Percentiles rank a stretch among this genome's conserved stretches.
phyloP scores from a whole-genome alignment of 257 asterid genomes.

The Phtheirospermum japonicum region DNA sequence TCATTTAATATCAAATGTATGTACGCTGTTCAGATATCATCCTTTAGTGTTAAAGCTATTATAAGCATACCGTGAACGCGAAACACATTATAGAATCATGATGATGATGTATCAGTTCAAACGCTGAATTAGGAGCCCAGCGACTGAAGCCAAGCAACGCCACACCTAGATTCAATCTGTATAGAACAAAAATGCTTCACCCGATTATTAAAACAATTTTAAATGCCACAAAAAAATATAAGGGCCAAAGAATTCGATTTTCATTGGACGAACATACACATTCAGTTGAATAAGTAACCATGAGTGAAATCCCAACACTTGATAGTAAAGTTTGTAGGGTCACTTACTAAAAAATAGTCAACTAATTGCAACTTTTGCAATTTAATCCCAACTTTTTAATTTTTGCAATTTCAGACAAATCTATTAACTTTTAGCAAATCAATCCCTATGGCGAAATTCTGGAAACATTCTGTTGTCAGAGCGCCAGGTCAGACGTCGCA shows the following conservation, averaged over 20 bases:
- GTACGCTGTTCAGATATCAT: background rate
- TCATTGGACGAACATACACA: no score
- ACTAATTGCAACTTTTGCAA: no score
- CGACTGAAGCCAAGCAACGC: constrained; percentile 32
- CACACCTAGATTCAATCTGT: constrained; percentile 40
- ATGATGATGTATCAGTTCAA: constrained; percentile 33
- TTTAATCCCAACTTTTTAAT: no score
- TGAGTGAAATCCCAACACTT: no score
- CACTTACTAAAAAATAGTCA: background rate
- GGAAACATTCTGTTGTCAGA: no score
- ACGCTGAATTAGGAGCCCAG: constrained; percentile 25
- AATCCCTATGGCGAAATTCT: no score
- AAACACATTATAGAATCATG: constrained; percentile 40
- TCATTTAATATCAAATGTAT: background rate
- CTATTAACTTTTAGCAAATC: no score
- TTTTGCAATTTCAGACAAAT: no score
- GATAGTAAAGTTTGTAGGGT: background rate
- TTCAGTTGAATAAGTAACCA: no score
- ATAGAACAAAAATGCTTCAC: background rate
- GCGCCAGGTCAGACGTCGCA: no score
- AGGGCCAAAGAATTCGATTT: no score
- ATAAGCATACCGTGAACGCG: constrained; percentile 38
- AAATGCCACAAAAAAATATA: no score
- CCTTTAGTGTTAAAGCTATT: background rate
- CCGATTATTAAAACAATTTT: constrained; percentile 9